Conservation (phyloP, 768 basidiomycete genomes). For the Boletus huronensis region DNA sequence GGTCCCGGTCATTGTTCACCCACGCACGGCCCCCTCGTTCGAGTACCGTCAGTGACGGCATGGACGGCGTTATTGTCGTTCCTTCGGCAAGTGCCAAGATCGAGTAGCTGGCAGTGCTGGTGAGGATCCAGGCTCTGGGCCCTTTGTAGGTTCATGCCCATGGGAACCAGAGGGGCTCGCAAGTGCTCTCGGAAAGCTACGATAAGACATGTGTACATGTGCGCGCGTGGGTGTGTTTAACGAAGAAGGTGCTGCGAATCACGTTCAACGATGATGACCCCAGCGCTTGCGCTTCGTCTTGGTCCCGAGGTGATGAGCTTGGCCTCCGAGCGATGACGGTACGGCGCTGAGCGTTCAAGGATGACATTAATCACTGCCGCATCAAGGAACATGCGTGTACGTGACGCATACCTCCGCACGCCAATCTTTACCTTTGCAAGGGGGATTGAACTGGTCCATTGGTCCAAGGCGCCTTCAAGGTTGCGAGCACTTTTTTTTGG, state of each 20-base stretch:
- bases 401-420: constrained; percentile 3
- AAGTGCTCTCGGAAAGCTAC: not conserved
- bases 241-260: not conserved
- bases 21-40: constrained; percentile 6
- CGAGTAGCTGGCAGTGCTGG: constrained; percentile 7
- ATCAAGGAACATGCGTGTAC: constrained; percentile 5
- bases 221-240: not conserved
- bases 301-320: not conserved
- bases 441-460: not conserved
- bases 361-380: constrained; percentile 1
- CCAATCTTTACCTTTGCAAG: constrained; percentile 18
- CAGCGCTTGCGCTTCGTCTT: not conserved
- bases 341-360: not conserved
- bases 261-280: not conserved
- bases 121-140: not conserved
- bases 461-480: not conserved
- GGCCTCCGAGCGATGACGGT: not conserved
- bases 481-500: constrained; percentile 1
- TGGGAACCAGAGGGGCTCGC: too few species aligned
- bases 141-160: not conserved
- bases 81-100: constrained; percentile 13
- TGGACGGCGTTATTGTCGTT: not conserved
- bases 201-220: not conserved
- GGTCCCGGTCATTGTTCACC: not conserved
- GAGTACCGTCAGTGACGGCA: constrained; percentile 9